Conservation (phyloP, 805 yeast genomes). For the Ogataea paradorogensis region DNA sequence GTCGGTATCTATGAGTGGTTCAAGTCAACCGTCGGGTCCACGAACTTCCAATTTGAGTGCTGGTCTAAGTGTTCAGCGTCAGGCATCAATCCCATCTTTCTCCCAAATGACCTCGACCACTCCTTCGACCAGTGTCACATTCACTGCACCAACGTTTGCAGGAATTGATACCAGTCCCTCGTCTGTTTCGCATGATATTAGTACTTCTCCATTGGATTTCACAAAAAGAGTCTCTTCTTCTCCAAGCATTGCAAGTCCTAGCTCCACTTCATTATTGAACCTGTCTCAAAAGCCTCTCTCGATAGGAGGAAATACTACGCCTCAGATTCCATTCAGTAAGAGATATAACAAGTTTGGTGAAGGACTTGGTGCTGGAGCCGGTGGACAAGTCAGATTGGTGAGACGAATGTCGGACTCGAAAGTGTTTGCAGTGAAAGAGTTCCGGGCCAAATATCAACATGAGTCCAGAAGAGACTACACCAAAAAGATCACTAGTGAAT, state of each 20-base stretch:
- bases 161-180: conserved; percentile 6
- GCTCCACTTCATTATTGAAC: conserved; percentile 5
- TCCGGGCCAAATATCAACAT: conserved; percentile 67
- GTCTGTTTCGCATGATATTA: conserved; percentile 13
- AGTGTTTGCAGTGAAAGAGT: conserved; percentile 90
- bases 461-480: conserved; percentile 85
- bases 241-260: conserved; percentile 13
- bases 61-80: conserved; percentile 33
- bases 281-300: conserved; percentile 23
- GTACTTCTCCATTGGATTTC: conserved; percentile 23
- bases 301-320: conserved; percentile 39
- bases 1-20: conserved; percentile 24
- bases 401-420: conserved; percentile 62
- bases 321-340: conserved; percentile 62
- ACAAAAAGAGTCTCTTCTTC: conserved; percentile 12
- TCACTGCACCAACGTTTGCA: conserved; percentile 15
- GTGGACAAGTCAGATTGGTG: conserved; percentile 81
- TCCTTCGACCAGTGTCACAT: conserved; percentile 15
- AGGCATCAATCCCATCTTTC: conserved; percentile 16
- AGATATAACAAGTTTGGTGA: conserved; percentile 82
- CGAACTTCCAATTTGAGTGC: conserved; percentile 36
- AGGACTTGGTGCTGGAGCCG: conserved; percentile 91
- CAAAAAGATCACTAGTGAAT: conserved; percentile 89
- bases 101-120: conserved; percentile 13
- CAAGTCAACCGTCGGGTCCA: conserved; percentile 23